Evolutionary conservation across 2,329 filamentous ascomycete species (phyloP), one percentile per base, ranked within the genome.

Genomic region (Aspergillus brunneoviolaceus): DNA sequence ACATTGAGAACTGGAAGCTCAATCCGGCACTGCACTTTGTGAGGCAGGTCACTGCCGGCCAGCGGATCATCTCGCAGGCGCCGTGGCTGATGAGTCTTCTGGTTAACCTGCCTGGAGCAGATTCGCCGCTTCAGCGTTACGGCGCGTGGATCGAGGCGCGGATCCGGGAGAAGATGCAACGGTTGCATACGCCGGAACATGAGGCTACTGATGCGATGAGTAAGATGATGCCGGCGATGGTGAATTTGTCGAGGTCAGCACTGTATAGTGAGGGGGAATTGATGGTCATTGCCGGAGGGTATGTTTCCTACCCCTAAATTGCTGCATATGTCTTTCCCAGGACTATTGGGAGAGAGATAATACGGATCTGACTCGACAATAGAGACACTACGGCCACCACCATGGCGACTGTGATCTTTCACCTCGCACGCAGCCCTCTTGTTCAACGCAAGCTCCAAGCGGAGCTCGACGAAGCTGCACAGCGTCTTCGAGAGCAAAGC

Each of bases 261-360:
- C 42, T 53, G 21, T 53, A 53, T n/a, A 53, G 51, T 39, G 51
- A 53, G 23, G 51, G 51, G 5, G 51, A 53, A 10, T 11, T 53
- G 6, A 35, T 53, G 5, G 51, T 53, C 5, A 53, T 53, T 25
- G 51, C 51, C 3, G 51, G 51, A 29, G 51, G 51, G 51, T 53
- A 27, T 9, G 51, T 47, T 12, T 2, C 35, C 4, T 11, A 4
- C 12, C 29, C 5, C 10, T 5, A 9, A 29, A 29, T 29, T 29
- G 10, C 12, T 27, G 33, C 39, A 29, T 33, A 5, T 42, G 11
- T 35, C 33, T 12, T 35, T 35, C 11, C 33, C 14, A 2, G 33
- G 33, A 35, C 33, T 35, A 6, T 35, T 12, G 12, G 33, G 14
- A 35, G 33, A 35, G 33, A 16, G 33, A 4, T 6, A 53, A 11